Conservation (phyloP, 2,329 filamentous ascomycete species). For the Aureobasidium sp. region DNA sequence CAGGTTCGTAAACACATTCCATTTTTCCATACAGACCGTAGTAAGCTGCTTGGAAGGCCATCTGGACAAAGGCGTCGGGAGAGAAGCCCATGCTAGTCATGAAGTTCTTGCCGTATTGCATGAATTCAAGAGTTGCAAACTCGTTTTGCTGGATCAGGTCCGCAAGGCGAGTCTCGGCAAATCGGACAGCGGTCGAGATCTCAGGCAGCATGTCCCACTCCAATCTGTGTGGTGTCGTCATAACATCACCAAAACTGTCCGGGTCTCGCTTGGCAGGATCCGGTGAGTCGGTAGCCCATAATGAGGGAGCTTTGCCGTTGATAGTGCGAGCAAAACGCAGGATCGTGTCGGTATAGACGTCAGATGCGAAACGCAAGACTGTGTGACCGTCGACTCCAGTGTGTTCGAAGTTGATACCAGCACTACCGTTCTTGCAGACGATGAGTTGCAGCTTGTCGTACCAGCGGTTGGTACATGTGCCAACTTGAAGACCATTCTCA, state of each 20-base stretch:
- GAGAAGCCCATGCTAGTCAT: slow-evolving; percentile 97
- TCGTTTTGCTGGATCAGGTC: slow-evolving; percentile 96
- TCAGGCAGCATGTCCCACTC: slow-evolving; percentile 98
- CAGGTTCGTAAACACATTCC: slow-evolving; percentile 94
- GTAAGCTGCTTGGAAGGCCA: slow-evolving; percentile 98
- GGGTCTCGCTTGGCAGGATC: slow-evolving; percentile 90
- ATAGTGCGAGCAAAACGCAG: slow-evolving; percentile 90
- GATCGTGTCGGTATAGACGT: slow-evolving; percentile 96
- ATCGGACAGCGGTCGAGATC: slow-evolving; percentile 80
- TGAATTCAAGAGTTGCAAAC: slow-evolving; percentile 84
- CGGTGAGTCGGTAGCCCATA: slow-evolving; percentile 86
- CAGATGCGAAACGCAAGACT: slow-evolving; percentile 89
- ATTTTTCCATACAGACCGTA: slow-evolving; percentile 91
- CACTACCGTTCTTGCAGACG: slow-evolving; percentile 96
- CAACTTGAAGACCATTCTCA: slow-evolving; percentile 87
- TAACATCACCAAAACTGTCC: slow-evolving; percentile 84
- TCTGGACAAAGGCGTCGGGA: slow-evolving; percentile 94
- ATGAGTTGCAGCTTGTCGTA: slow-evolving; percentile 99
- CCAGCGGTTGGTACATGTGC: slow-evolving; percentile 97
- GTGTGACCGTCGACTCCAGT: slow-evolving; percentile 97
- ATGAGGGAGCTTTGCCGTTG: slow-evolving; percentile 81
- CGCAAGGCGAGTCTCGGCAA: slow-evolving; percentile 87
- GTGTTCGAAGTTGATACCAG: slow-evolving; percentile 98
- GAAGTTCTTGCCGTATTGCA: slow-evolving; percentile 89
- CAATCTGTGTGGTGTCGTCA: slow-evolving; percentile 86